Evolutionary conservation across 768 basidiomycete species (phyloP), one percentile per base, ranked within the genome.

Genomic region (Termitomyces titanicus): DNA sequence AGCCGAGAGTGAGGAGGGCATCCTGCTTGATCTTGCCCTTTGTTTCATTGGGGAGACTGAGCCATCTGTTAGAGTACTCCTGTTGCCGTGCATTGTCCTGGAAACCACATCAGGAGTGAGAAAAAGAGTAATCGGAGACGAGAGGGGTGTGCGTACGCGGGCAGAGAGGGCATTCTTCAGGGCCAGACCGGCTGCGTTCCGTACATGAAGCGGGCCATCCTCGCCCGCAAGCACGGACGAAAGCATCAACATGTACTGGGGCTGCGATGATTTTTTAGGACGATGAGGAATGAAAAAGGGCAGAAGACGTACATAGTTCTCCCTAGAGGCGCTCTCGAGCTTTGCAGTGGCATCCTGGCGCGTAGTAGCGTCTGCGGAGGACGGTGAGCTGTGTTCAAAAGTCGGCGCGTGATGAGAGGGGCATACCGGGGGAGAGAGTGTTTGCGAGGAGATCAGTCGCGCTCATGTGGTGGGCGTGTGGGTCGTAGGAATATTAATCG

Each of bases 161-260:
- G 95, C 93, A 33, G 88, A 83, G 55, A 99, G 73, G 57, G 94
- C 83, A 72, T 99, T 99, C 83, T 98, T 99, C 72, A 99, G 78
- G 18, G 96, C 95, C 49, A 99, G 79, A 69, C 93, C 94, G 22
- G 97, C 95, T n/a, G 96, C 94, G 67, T 92, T 96, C 62, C 97
- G 81, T 50, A 95, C 83, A 69, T 93, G 86, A 33, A 85, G 65
- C 13, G 80, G 76, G 6, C 80, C 81, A 42, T 60, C 74, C 68
- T 94, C 92, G 62, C 93, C 88, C 27, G 86, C 84, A 45, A 99
- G 82, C 61, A 94, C 92, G 17, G 82, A 73, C 17, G 91, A 88
- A 59, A 99, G 86, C 80, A 92, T 93, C 68, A 87, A 69, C 84
- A 98, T 89, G 77, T 98, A 99, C 63, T 85, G 86, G 57, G 92